Evolutionary conservation across 2,329 filamentous ascomycete genomes (phyloP), one percentile per base, ranked within the genome.

Genomic region (Paecilomyces formosus): DNA sequence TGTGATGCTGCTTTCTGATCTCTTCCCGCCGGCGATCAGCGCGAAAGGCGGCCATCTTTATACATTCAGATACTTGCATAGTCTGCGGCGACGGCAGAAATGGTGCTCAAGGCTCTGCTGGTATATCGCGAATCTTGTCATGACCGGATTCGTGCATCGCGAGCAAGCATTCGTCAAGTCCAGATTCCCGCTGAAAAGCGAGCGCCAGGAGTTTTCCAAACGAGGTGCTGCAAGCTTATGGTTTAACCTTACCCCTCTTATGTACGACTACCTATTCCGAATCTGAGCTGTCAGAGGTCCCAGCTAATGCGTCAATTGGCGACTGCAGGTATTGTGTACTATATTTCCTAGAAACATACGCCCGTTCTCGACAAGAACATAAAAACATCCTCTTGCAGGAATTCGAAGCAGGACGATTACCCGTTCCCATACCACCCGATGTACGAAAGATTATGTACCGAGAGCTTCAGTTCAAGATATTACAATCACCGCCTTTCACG

Each of bases 341-440:
- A 51, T 76, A 74, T 62, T 77, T 75, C 55, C 66, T 77, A 12
- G 71, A 77, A 61, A 60, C 72, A n/a, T 77, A 76, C 57, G 62
- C 68, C 21, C 67, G 67, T 21, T 72, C 72, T n/a, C 65, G 74
- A 30, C 67, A 69, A 33, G 72, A 76, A 55, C 69, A 73, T 26
- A 72, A 69, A 12, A 72, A 76, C 57, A 60, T 63, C 28, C 67
- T 76, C 33, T 62, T 77, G 30, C 70, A 65, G 12, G 71, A 73
- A 54, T 72, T 73, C 61, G 72, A 75, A 62, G 69, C 72, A 4
- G 74, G 74, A 21, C 68, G 68, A 21, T 66, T 75, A 13, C 65
- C 71, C 1, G 72, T 75, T n/a, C 73, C 70, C 11, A 67, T 76
- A 28, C 66, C 72, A 15, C 68, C 68, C 15, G 53, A 67, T 50